Base-by-base conservation (phyloP, 2,329 filamentous ascomycete genomes). In the Microdochium paspali region DNA sequence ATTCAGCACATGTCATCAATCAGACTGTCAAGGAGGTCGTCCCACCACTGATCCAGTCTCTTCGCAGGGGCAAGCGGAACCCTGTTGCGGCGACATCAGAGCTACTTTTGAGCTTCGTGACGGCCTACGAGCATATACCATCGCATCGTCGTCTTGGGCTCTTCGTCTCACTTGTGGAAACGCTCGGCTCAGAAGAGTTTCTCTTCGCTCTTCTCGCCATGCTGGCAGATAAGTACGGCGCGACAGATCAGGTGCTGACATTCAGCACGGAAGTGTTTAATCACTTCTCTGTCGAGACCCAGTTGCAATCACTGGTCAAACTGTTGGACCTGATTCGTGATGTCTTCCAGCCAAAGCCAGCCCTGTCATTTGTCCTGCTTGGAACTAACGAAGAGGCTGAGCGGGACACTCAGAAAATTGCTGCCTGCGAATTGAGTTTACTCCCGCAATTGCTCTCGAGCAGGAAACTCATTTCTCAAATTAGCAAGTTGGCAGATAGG, bases 61-160 rank as follows among this genome's bases (percentile, higher is more conserved):
- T 98, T 50, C 82, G 87, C 47, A 85, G 86, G 60, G 87, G 88
- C 57, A 84, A 87, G 56, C 84, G 89, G 57, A 81, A 81, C 54
- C 75, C 88, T 30, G 79, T 95, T 21, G 84, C 83, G 28, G 89
- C 90, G 42, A 88, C 90, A 7, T 87, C 90, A 1, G 90, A 95
- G 58, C 79, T 98, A 44, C 75, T 98, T n/a, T 76, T 94, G 39
- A 97, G 90, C 69, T 98, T 98, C 62, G 91, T 90, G 18, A 90
- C 90, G 7, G 93, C 94, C 1, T 98, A 94, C 64, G 90, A 96
- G 62, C 93, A 98, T 61, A 90, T 98, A 53, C 93, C 93, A 4
- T 78, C 84, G 9, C 90, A 96, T 64, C 80, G 93, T 49, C 82
- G 90, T 54, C 79, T 87, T 25, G 82, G 83, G 35, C 72, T 98